Evolutionary conservation across 2,329 filamentous ascomycete species (phyloP).

Genomic region (Ophiostoma pallidulum): DNA sequence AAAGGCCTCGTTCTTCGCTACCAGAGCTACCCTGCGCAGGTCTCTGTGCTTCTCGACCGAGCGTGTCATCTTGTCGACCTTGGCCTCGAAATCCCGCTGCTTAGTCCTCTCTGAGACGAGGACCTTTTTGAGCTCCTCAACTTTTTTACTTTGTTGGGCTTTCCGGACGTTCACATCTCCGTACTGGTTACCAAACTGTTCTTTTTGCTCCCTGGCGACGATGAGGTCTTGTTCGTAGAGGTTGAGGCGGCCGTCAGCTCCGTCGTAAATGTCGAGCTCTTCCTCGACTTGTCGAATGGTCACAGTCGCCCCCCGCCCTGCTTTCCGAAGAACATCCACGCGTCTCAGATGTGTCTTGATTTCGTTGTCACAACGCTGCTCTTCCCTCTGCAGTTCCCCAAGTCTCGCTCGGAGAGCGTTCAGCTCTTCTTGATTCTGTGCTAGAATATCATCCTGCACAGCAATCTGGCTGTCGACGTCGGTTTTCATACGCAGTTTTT

Average conservation of each 20-base stretch:
- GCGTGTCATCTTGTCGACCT: constrained; percentile 45
- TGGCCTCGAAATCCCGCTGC: constrained; percentile 32
- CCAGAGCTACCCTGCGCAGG: constrained; percentile 43
- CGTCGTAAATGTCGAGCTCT: constrained; percentile 56
- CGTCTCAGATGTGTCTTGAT: constrained; percentile 39
- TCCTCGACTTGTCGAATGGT: constrained; percentile 43
- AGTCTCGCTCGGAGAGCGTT: constrained; percentile 40
- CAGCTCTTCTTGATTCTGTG: constrained; percentile 47
- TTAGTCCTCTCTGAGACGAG: constrained; percentile 24
- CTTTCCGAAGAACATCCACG: constrained; percentile 36
- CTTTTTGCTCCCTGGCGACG: constrained; percentile 35
- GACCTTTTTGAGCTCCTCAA: constrained; percentile 31
- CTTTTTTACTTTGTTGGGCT: constrained; percentile 35
- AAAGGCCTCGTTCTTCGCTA: constrained; percentile 53
- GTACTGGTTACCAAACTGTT: constrained; percentile 46
- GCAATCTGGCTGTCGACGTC: constrained; percentile 60
- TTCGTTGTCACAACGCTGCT: constrained; percentile 39
- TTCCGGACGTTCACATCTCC: constrained; percentile 42
- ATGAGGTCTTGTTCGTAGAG: constrained; percentile 48
- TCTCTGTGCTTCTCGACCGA: constrained; percentile 41
- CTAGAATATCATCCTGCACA: constrained; percentile 39
- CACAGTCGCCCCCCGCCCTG: constrained; percentile 51
- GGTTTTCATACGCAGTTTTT: constrained; percentile 65
- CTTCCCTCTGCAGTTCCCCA: constrained; percentile 36
- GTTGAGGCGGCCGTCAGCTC: constrained; percentile 57